Evolutionary conservation across 179 eudicot genomes (phyloP).

Genomic region (Corrigiola litoralis): DNA sequence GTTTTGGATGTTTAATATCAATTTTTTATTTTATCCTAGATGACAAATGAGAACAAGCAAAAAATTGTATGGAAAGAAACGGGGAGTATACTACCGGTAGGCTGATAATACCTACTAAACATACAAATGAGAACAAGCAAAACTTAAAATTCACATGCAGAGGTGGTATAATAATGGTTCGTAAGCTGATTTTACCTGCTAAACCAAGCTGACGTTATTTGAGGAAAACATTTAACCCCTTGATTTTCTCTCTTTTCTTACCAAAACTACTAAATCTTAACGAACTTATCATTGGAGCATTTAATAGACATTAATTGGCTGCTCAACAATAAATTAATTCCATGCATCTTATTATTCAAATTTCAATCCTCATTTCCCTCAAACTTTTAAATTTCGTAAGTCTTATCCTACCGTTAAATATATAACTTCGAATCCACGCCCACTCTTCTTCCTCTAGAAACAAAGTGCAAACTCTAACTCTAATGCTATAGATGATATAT

Average conservation of each 20-base stretch:
- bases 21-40: too few relatives aligned
- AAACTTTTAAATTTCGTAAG: background rate
- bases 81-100: too few relatives aligned
- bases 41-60: too few relatives aligned
- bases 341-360: background rate
- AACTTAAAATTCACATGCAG: too few relatives aligned
- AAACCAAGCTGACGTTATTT: background rate
- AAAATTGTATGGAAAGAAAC: too few relatives aligned
- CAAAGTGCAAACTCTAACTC: background rate
- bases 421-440: too few relatives aligned
- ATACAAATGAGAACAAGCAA: too few relatives aligned
- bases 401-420: background rate
- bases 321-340: background rate
- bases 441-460: background rate
- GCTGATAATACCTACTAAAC: too few relatives aligned
- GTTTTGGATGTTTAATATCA: too few relatives aligned
- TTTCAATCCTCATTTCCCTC: conserved; percentile 6
- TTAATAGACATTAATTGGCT: background rate
- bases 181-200: too few relatives aligned
- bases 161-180: too few relatives aligned
- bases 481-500: too few relatives aligned
- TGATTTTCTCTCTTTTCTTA: conserved; percentile 12
- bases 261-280: background rate
- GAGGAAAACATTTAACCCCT: background rate
- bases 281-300: background rate